A percentile compares a stretch with the other conserved stretches of the same genome.
phyloP scores from a whole-genome alignment of 1,139 yeast species.

The Suhomyces atakaporum region DNA sequence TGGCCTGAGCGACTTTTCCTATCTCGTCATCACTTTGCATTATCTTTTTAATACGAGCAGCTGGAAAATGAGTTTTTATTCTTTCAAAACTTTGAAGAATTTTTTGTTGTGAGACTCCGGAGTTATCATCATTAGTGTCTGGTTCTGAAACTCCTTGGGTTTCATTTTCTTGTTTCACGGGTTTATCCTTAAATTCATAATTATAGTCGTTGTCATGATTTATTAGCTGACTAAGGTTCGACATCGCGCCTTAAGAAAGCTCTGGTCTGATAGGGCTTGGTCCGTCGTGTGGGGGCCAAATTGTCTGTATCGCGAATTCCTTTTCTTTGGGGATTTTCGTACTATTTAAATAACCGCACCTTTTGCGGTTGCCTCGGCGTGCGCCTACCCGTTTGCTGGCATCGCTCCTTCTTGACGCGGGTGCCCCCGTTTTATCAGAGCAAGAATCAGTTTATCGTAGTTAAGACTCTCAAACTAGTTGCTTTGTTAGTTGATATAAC shows the following conservation, averaged over 20 bases:
- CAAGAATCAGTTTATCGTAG: too few relatives aligned
- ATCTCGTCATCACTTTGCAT: constrained; percentile 99
- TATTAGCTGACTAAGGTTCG: constrained; percentile 21
- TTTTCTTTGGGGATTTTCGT: constrained; percentile 9
- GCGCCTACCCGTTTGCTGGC: constrained; percentile 9
- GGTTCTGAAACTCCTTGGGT: constrained; percentile 1
- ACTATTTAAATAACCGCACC: constrained; percentile 13
- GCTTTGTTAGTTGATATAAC: too few relatives aligned
- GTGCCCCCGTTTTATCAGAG: neutral
- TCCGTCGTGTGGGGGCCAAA: constrained; percentile 14
- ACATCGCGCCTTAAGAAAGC: constrained; percentile 15
- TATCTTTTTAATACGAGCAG: constrained; percentile 91
- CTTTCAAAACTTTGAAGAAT: constrained; percentile 43
- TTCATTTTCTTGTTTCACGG: constrained; percentile 4
- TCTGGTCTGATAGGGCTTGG: constrained; percentile 1
- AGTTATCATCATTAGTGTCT: neutral
- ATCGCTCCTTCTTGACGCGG: constrained; percentile 8
- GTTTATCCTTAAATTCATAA: constrained; percentile 14
- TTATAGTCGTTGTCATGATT: constrained; percentile 23
- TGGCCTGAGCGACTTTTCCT: constrained; percentile 98
- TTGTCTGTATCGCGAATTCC: constrained; percentile 2
- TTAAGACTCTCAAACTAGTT: too few relatives aligned
- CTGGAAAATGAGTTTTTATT: constrained; percentile 94
- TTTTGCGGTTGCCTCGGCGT: constrained; percentile 5
- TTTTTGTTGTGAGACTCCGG: constrained; percentile 28